Evolutionary conservation across 495 filamentous ascomycete species (phyloP), one percentile per base, ranked within the genome.

Genomic region (Astrocystis sublimbata): DNA sequence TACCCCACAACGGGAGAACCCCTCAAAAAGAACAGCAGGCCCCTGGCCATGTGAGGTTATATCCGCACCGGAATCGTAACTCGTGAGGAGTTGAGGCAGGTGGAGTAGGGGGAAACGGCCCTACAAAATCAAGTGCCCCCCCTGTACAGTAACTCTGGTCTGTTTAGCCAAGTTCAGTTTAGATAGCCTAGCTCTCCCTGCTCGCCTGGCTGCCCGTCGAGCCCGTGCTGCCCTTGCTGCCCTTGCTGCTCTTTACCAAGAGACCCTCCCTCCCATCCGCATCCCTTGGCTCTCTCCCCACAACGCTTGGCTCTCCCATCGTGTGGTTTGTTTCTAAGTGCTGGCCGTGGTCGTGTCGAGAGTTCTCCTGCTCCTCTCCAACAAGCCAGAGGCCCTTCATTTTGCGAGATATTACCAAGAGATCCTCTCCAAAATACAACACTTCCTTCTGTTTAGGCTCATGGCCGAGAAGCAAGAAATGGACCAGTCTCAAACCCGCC

Each of bases 401-500:
- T 46, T 21, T 61, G 17, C 19, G 49, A 47, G 38, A 40, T 41
- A 47, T 10, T 35, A 60, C 45, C 57, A 60, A 51, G 26, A 52
- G 23, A 7, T 51, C 38, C 46, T 52, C 58, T 47, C 24, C 38
- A 52, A 52, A 36, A 60, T 31, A 51, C 26, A 61, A 38, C 38
- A 38, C 36, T 35, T 52, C n/a, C n/a, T n/a, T n/a, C n/a, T 35
- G 49, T 64, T 55, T 24, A 45, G 60, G 33, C 28, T 56, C 61
- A 72, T 72, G 70, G 67, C 70, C 57, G 70, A 72, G 45, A 70
- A 72, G 19, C 61, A 57, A 56, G 67, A 72, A 28, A 70, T 70
- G 70, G 70, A 72, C 58, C 70, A 68, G 70, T 66, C 67, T 46
- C 70, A 72, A 62, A 42, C 70, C 50, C 70, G 70, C 41, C 70